Evolutionary conservation across 495 filamentous ascomycete genomes (phyloP), one percentile per base, ranked within the genome.

Genomic region (Achaetomiella virescens): DNA sequence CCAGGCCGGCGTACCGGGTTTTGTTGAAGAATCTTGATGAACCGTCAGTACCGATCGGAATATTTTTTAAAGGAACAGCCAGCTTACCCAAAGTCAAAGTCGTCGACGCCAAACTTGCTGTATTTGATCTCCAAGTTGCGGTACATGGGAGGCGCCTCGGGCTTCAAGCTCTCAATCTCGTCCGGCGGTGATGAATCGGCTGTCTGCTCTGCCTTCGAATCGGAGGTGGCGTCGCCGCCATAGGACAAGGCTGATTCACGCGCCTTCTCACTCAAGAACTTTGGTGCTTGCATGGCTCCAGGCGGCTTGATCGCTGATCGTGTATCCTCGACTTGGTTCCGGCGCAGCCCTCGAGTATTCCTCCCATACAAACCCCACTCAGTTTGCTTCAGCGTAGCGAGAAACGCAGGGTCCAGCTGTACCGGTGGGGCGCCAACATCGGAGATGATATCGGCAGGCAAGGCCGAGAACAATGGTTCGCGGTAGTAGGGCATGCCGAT

Each of bases 41-140:
- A 1, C 5, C 14, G 41, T 69, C 25, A 66, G 64, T n/a, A n/a
- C 50, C 31, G 50, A 17, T 12, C 11, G 6, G 14, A 27, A 25
- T 35, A 6, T 31, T 41, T 31, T 9, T 7, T 56, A 15, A 48
- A 40, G 25, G 25, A 24, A 40, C 38, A 9, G 14, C 52, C 27
- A 1, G 64, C 82, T 68, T 72, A 96, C 87, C 84, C 83, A 73
- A 98, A 98, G 69, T 98, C 92, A 67, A 97, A 97, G 70, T 97
- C 95, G 63, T 96, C 90, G 2, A 99, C 89, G 11, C 93, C 92
- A 72, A 95, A 97, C 67, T 88, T 90, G 71, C 92, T 95, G 68
- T 96, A 96, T 64, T 96, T 96, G 69, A 97, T 97, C 68, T 97
- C 90, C 5, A 95, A 84, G 61, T 90, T 91, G 50, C 85, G 83